Conservation (phyloP, 116 monocot genomes). For the Zostera marina region DNA sequence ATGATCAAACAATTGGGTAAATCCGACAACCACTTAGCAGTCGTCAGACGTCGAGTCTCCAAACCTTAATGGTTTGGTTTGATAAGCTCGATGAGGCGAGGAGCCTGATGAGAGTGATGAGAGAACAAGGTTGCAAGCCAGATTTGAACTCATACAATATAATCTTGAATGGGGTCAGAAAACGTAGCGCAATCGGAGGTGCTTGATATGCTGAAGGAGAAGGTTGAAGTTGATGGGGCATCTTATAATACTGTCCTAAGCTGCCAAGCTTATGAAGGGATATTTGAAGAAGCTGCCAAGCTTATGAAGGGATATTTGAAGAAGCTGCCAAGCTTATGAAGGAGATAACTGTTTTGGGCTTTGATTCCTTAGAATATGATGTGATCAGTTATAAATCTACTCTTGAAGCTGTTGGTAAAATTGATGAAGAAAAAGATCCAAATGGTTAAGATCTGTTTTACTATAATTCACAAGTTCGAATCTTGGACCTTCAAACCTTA, state of each 20-base stretch:
- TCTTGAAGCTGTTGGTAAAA: conserved; percentile 80
- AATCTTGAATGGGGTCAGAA: conserved; percentile 69
- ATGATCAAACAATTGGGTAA: conserved; percentile 97
- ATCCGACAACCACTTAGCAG: conserved; percentile 53
- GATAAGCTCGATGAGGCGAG: conserved; percentile 77
- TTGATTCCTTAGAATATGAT: conserved; percentile 90
- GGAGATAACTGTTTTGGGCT: conserved; percentile 67
- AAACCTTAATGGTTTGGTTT: conserved; percentile 65
- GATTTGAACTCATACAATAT: conserved; percentile 93
- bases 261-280: conserved; percentile 64
- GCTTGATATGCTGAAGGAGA: conserved; percentile 80
- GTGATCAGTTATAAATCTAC: conserved; percentile 81
- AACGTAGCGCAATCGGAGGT: conserved; percentile 45
- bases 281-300: conserved; percentile 88
- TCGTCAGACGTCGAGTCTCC: conserved; percentile 57
- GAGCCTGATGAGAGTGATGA: conserved; percentile 54
- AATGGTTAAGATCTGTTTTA: too few relatives aligned
- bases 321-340: conserved; percentile 85
- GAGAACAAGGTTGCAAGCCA: conserved; percentile 61
- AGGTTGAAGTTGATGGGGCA: conserved; percentile 60
- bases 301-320: conserved; percentile 87
- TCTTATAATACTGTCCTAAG: conserved; percentile 93
- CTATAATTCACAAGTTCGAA: too few relatives aligned
- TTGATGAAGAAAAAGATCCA: conserved; percentile 55
- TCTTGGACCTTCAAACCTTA: too few relatives aligned